Base-by-base conservation (phyloP, 768 basidiomycete genomes). In the Cantharellus cinnabarinus region DNA sequence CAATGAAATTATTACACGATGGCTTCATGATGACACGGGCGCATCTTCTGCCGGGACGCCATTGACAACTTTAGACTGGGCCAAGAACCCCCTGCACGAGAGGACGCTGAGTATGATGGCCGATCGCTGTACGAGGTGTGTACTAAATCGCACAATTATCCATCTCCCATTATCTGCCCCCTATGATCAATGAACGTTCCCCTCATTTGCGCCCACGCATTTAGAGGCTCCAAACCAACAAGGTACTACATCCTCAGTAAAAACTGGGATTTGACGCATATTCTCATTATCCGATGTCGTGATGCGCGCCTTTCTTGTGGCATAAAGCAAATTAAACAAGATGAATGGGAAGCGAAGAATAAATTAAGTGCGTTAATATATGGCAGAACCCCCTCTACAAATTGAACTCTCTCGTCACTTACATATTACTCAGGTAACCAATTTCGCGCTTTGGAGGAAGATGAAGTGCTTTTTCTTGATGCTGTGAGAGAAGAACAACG, bases 281-380 rank as follows among this genome's bases (percentile, higher is more conserved):
- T 29, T 29, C 20, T 29, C 20, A 29, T 29, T 29, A 29, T 29
- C 20, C 20, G 20, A 29, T 29, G 20, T 29, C 20, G 20, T 29
- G 20, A 39, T 60, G 3, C 62, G 53, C 39, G 56, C 41, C 50
- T 59, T 58, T 59, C 41, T 56, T 55, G 20, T 40, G 29, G 14
- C 7, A 63, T 62, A 15, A 65, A 88, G 85, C 79, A 82, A 66
- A 86, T 85, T 63, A 89, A 89, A 69, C 86, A 90, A 71, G 88
- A 90, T 69, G 85, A 90, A 79, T 90, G 86, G 85, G 88, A 90
- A 67, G 85, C 88, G 68, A 85, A 85, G 68, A 86, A 80, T 61
- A 89, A 88, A 68, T 77, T 90, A 70, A 76, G 70, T 71, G 59
- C 35, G 66, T 61, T n/a, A 15, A 37, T n/a, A 5, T 15, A 29